phyloP scores from a whole-genome alignment of 371 early-diverging fungal genomes.

The Apophysomyces sp. region DNA sequence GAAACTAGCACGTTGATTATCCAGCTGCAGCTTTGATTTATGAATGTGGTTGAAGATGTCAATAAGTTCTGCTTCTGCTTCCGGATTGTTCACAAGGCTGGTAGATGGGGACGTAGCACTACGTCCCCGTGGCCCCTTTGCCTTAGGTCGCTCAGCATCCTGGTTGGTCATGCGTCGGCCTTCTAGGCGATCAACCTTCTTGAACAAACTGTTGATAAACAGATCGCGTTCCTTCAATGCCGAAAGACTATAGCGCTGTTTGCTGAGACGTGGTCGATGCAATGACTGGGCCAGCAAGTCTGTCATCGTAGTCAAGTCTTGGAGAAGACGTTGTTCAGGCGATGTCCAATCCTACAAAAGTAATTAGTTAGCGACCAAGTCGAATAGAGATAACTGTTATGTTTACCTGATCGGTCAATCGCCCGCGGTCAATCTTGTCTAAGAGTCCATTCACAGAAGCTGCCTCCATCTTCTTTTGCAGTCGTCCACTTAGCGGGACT shows the following conservation, averaged over 20 bases:
- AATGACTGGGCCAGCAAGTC: constrained; percentile 54
- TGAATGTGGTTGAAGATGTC: constrained; percentile 25
- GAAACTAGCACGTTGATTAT: constrained; percentile 37
- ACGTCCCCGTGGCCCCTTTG: background rate
- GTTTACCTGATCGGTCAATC: constrained; percentile 33
- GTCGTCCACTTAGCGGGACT: constrained; percentile 6
- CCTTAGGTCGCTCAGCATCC: constrained; percentile 24
- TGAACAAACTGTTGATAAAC: constrained; percentile 27
- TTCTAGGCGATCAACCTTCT: constrained; percentile 30
- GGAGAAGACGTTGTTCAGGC: constrained; percentile 37
- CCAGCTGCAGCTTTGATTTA: constrained; percentile 22
- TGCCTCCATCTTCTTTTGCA: constrained; percentile 22
- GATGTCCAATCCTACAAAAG: constrained; percentile 42
- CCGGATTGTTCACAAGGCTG: background rate
- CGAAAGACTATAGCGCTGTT: constrained; percentile 24
- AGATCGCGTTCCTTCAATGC: constrained; percentile 23
- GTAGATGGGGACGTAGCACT: background rate
- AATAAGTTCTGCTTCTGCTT: constrained; percentile 22
- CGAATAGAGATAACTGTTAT: no score
- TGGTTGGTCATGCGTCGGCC: constrained; percentile 25
- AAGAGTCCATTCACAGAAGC: constrained; percentile 17
- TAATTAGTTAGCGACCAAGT: background rate
- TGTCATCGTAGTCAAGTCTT: constrained; percentile 48
- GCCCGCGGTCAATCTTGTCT: constrained; percentile 23
- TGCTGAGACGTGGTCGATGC: constrained; percentile 27